A percentile compares a stretch with the other conserved stretches of the same genome.
These are phyloP conservation scores for Pseudogymnoascus sp. DNA, from an alignment of 2,329 filamentous ascomycete genomes.

Conservation along the genomic window DNA sequence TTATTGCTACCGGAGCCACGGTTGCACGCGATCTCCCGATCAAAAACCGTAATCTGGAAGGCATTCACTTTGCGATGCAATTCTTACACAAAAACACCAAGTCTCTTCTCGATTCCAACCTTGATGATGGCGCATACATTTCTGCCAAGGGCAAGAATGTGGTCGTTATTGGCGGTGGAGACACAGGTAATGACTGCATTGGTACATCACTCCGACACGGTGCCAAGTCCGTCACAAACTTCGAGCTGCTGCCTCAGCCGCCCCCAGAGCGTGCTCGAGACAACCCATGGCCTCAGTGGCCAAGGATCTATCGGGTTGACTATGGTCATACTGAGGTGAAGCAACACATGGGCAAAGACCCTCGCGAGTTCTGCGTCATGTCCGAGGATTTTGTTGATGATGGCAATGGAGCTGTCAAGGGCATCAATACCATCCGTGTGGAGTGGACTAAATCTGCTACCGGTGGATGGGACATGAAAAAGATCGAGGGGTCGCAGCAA, in stretches of 20 bases:
- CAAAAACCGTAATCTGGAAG: slow-evolving; percentile 77
- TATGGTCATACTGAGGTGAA: slow-evolving; percentile 95
- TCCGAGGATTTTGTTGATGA: slow-evolving; percentile 93
- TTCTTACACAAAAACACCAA: slow-evolving; percentile 98
- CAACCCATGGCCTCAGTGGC: slow-evolving; percentile 98
- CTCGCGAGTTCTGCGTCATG: slow-evolving; percentile 97
- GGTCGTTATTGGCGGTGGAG: slow-evolving; percentile 92
- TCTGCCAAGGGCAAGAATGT: slow-evolving; percentile 94
- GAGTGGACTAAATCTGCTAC: slow-evolving; percentile 88
- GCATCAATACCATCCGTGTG: slow-evolving; percentile 90
- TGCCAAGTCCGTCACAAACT: slow-evolving; percentile 93
- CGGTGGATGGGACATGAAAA: slow-evolving; percentile 98
- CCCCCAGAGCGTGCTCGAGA: slow-evolving; percentile 82
- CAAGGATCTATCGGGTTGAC: slow-evolving; percentile 95
- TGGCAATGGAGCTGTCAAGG: slow-evolving; percentile 79
- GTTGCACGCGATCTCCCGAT: slow-evolving; percentile 90
- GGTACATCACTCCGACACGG: slow-evolving; percentile 93
- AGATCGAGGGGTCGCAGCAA: slow-evolving; percentile 83
- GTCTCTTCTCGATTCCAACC: slow-evolving; percentile 85
- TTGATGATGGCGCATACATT: slow-evolving; percentile 78
- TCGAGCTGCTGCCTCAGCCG: slow-evolving; percentile 89
- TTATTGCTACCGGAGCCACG: slow-evolving; percentile 87
- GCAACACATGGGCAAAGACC: slow-evolving; percentile 92
- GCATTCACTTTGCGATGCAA: slow-evolving; percentile 94
- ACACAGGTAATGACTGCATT: slow-evolving; percentile 97